Conservation (phyloP, 371 early-diverging fungal species). For the Cokeromyces recurvatus region DNA sequence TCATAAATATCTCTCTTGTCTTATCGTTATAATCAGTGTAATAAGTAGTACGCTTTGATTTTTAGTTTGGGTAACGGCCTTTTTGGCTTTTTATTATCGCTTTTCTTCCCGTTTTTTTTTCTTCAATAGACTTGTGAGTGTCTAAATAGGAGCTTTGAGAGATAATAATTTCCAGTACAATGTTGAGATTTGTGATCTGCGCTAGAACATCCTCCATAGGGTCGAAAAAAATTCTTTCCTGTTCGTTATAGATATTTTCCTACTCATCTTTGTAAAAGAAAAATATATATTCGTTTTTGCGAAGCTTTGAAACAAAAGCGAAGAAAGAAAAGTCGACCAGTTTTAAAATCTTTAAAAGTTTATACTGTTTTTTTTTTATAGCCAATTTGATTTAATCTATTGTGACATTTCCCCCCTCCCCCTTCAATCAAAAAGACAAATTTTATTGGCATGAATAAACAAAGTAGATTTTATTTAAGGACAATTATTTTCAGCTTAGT, state of each 20-base stretch:
- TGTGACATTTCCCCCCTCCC: no score
- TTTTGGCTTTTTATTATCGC: conserved; percentile 2
- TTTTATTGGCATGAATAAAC: no score
- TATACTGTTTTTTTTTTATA: no score
- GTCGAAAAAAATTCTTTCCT: conserved; percentile 2
- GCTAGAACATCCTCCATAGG: conserved; percentile 1
- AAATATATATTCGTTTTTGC: not conserved
- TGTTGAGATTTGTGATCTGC: conserved; percentile 1
- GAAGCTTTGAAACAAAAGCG: not conserved
- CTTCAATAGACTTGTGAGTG: conserved; percentile 1
- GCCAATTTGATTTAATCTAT: no score
- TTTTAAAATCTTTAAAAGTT: not conserved
- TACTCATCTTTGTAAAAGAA: no score
- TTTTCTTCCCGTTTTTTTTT: not conserved
- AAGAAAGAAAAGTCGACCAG: conserved; percentile 1
- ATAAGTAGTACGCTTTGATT: conserved; percentile 1
- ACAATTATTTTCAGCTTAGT: no score
- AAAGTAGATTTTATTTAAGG: no score
- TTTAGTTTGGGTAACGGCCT: not conserved
- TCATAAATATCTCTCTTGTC: conserved; percentile 5
- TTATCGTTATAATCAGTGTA: conserved; percentile 5
- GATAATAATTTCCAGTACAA: conserved; percentile 7
- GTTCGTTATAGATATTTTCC: conserved; percentile 2
- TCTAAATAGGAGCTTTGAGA: conserved; percentile 3
- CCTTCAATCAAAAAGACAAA: no score